Percentiles rank a stretch among this genome's conserved stretches.
phyloP scores from a whole-genome alignment of 495 filamentous ascomycete species.

The Chlorociboria aeruginascens region DNA sequence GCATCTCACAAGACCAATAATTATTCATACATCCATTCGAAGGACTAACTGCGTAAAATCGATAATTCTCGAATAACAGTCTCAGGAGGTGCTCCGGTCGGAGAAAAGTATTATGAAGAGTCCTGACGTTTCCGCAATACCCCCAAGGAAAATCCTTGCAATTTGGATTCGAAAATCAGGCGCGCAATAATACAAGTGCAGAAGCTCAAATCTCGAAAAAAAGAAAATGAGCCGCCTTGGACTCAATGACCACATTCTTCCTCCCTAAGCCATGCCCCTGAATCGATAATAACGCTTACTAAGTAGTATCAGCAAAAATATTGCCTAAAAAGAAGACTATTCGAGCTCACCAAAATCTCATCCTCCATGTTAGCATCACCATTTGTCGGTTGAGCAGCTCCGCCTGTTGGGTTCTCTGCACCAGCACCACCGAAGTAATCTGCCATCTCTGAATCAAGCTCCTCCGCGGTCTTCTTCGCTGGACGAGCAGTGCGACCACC shows the following conservation, averaged over 20 bases:
- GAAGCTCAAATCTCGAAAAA: constrained; percentile 1
- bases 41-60: too few species aligned
- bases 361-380: constrained; percentile 36
- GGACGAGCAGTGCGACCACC: constrained; percentile 45
- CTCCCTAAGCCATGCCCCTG: neutral
- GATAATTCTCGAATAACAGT: too few species aligned
- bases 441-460: constrained; percentile 91
- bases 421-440: constrained; percentile 55
- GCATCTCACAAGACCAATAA: too few species aligned
- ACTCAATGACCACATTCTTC: neutral
- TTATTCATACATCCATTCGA: too few species aligned
- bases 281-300: neutral
- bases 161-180: neutral
- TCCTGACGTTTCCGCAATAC: constrained; percentile 1
- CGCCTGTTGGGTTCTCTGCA: constrained; percentile 15
- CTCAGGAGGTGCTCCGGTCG: too few species aligned
- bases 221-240: neutral
- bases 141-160: constrained; percentile 4
- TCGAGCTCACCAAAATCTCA: constrained; percentile 21
- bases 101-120: constrained; percentile 5
- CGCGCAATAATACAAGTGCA: constrained; percentile 9
- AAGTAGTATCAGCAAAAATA: neutral
- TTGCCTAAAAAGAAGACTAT: neutral
- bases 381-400: constrained; percentile 21
- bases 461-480: constrained; percentile 87